Evolutionary conservation across 2,329 filamentous ascomycete genomes (phyloP).

Genomic region (Onygenales sp.): DNA sequence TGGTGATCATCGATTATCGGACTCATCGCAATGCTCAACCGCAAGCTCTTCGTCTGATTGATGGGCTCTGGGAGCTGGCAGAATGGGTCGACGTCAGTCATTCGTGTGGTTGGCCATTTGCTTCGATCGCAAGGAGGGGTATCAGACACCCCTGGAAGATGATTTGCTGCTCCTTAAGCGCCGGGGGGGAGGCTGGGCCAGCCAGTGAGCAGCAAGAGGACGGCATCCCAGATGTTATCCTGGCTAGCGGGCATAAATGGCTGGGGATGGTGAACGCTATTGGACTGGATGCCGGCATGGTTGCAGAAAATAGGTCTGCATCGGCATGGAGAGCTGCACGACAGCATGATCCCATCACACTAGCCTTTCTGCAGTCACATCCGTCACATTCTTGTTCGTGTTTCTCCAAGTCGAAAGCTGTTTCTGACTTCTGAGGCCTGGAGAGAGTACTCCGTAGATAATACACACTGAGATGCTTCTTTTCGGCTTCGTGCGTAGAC

Average conservation of each 20-base stretch:
- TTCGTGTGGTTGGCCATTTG: constrained; percentile 2
- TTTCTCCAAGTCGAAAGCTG: too few relatives aligned
- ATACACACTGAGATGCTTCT: too few relatives aligned
- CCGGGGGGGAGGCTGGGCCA: neutral
- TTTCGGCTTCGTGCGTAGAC: too few relatives aligned
- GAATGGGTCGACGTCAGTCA: neutral
- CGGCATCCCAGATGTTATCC: neutral
- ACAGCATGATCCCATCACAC: neutral
- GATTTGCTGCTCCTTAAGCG: constrained; percentile 11
- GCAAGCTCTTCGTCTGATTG: neutral
- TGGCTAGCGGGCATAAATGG: neutral
- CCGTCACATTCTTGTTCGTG: neutral
- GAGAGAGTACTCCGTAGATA: too few relatives aligned
- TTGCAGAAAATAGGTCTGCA: neutral
- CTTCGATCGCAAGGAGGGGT: neutral
- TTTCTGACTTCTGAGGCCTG: too few relatives aligned
- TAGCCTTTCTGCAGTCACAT: neutral
- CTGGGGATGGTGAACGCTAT: neutral
- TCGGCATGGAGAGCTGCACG: neutral
- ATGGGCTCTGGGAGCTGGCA: neutral
- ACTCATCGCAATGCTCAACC: neutral
- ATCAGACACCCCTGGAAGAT: neutral
- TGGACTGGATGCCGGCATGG: neutral
- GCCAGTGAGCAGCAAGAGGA: neutral
- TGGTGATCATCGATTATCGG: neutral